These are phyloP conservation scores for Pisolithus orientalis DNA, from an alignment of 768 basidiomycete species.

Conservation along the genomic window DNA sequence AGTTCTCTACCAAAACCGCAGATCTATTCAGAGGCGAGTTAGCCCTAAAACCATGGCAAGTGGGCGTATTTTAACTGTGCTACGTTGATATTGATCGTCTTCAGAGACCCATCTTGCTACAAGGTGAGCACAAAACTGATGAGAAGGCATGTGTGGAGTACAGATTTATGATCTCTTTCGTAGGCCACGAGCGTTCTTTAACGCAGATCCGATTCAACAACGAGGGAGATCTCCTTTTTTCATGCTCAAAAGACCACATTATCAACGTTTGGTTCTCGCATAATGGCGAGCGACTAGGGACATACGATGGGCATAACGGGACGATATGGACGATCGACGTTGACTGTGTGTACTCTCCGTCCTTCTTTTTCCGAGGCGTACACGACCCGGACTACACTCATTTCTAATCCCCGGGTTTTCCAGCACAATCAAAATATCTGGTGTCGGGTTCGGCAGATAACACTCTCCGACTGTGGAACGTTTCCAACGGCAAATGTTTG, in stretches of 20 bases:
- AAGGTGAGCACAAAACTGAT: constrained; percentile 40
- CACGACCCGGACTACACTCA: not conserved
- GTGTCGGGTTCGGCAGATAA: constrained; percentile 95
- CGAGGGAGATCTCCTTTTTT: constrained; percentile 94
- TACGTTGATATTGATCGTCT: not conserved
- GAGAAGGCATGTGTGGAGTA: not conserved
- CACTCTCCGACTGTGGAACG: constrained; percentile 83
- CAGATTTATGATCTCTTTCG: constrained; percentile 11
- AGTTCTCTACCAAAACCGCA: not conserved
- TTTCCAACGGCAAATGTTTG: constrained; percentile 85
- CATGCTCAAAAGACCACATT: constrained; percentile 90
- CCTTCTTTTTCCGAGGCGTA: not conserved
- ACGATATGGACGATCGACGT: constrained; percentile 95
- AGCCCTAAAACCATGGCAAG: not conserved
- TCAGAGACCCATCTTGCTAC: constrained; percentile 69
- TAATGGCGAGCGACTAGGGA: constrained; percentile 95
- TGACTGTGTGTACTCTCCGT: constrained; percentile 62
- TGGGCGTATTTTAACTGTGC: not conserved
- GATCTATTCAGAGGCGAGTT: not conserved
- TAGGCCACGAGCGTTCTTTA: constrained; percentile 94
- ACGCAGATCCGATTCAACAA: constrained; percentile 97
- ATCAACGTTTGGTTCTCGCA: constrained; percentile 98
- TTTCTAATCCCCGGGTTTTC: constrained; percentile 1
- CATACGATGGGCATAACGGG: constrained; percentile 95
- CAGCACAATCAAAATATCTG: constrained; percentile 79